phyloP scores from a whole-genome alignment of 306 rosid genomes.

The Boehmeria nivea region DNA sequence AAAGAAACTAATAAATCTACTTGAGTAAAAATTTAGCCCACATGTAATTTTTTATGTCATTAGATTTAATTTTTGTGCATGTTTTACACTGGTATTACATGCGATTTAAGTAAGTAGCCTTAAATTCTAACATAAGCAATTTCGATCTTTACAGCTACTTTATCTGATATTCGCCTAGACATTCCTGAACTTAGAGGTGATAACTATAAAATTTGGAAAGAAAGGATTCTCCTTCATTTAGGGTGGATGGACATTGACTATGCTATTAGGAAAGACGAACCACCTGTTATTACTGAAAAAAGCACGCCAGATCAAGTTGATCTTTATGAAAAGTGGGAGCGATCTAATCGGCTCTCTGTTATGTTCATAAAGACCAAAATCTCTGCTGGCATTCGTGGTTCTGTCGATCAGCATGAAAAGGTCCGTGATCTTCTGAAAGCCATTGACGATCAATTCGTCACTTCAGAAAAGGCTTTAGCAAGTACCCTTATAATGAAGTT shows the following conservation, averaged over 20 bases:
- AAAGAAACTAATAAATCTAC: no score
- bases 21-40: constrained; percentile 6
- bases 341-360: constrained; percentile 5
- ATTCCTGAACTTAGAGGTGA: not conserved
- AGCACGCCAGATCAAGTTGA: not conserved
- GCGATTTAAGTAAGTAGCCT: not conserved
- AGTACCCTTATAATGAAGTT: not conserved
- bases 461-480: constrained; percentile 5
- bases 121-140: not conserved
- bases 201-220: constrained; percentile 4
- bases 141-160: not conserved
- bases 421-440: not conserved
- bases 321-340: not conserved
- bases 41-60: constrained; percentile 4
- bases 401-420: not conserved
- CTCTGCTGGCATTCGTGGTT: not conserved
- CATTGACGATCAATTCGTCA: not conserved
- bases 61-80: constrained; percentile 1
- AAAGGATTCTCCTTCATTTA: constrained; percentile 1
- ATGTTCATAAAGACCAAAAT: not conserved
- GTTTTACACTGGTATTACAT: constrained; percentile 11
- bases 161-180: not conserved
- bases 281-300: not conserved
- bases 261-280: not conserved
- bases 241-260: constrained; percentile 2